These are phyloP conservation scores for Brassica incana DNA, from an alignment of 345 rosid species.

Conservation along the genomic window DNA sequence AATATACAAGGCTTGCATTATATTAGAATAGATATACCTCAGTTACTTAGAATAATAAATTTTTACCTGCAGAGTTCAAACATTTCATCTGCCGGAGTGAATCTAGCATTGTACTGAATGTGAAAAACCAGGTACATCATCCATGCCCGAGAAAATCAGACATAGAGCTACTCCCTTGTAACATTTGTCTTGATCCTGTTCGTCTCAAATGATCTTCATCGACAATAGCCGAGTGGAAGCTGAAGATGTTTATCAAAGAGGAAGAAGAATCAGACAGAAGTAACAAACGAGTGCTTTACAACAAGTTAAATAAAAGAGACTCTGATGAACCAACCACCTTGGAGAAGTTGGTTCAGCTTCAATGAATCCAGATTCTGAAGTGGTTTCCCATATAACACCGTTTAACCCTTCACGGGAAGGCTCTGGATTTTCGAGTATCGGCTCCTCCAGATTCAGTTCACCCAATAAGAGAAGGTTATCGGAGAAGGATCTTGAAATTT, in stretches of 20 bases:
- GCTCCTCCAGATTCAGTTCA: constrained; percentile 37
- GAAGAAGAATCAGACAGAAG: background rate
- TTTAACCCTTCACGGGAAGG: constrained; percentile 33
- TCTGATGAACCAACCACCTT: constrained; percentile 12
- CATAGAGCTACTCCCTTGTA: constrained; percentile 27
- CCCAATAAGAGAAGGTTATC: constrained; percentile 26
- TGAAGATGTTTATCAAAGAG: constrained; percentile 7
- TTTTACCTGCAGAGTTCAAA: constrained; percentile 32
- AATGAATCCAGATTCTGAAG: constrained; percentile 16
- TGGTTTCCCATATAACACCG: constrained; percentile 30
- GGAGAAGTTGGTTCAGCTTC: constrained; percentile 37
- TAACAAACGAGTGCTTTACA: background rate
- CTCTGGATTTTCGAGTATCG: constrained; percentile 13
- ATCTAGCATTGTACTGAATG: constrained; percentile 27
- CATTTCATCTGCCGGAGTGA: constrained; percentile 34
- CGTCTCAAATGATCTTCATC: constrained; percentile 25
- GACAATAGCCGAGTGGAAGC: constrained; percentile 20
- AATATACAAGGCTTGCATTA: background rate
- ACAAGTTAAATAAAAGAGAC: constrained; percentile 11
- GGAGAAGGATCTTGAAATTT: constrained; percentile 36
- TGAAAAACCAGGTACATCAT: constrained; percentile 32
- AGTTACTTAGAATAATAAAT: background rate
- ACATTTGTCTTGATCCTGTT: constrained; percentile 15
- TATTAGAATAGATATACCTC: background rate
- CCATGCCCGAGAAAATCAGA: background rate